These are phyloP conservation scores for Tausonia pullulans DNA, from an alignment of 1,284 basidiomycete species.

Conservation along the genomic window DNA sequence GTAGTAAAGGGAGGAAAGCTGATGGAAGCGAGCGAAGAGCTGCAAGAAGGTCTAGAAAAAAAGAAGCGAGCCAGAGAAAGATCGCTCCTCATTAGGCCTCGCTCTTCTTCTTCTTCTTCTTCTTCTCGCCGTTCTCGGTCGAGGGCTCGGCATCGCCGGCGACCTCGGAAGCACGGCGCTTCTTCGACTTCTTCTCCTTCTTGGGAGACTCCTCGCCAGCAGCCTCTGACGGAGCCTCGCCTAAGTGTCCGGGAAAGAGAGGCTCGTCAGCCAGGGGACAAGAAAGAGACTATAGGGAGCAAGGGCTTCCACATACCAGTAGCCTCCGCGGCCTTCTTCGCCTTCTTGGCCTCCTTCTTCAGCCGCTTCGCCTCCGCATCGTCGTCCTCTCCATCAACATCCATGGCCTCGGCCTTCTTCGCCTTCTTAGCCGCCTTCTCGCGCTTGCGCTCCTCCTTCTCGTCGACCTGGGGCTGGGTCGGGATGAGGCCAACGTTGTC, in stretches of 20 bases:
- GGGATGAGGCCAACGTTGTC: slow-evolving; percentile 68
- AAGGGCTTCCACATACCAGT: not conserved
- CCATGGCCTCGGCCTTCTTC: slow-evolving; percentile 55
- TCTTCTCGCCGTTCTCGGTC: slow-evolving; percentile 20
- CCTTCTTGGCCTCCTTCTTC: slow-evolving; percentile 44
- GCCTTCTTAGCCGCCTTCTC: slow-evolving; percentile 59
- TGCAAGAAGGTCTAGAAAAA: slow-evolving; percentile 3
- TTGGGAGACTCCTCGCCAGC: slow-evolving; percentile 15
- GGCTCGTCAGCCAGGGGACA: not conserved
- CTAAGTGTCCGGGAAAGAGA: not conserved
- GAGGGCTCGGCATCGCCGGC: slow-evolving; percentile 38
- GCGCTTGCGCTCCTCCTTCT: slow-evolving; percentile 42
- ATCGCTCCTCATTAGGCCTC: not conserved
- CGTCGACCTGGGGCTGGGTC: slow-evolving; percentile 60
- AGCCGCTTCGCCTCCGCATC: slow-evolving; percentile 48
- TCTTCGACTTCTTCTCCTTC: slow-evolving; percentile 36
- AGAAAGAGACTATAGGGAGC: not conserved
- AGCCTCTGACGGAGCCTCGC: slow-evolving; percentile 1
- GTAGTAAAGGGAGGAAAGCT: not conserved
- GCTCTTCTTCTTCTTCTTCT: slow-evolving; percentile 54
- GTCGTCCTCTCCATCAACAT: slow-evolving; percentile 35
- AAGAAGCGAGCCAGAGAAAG: not conserved
- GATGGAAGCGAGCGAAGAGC: not conserved
- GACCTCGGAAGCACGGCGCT: slow-evolving; percentile 34
- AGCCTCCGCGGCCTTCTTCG: slow-evolving; percentile 19